A percentile compares a stretch with the other conserved stretches of the same genome.
Conservation (phyloP, 2,329 filamentous ascomycete genomes). For the Penicillium brasilianum region DNA sequence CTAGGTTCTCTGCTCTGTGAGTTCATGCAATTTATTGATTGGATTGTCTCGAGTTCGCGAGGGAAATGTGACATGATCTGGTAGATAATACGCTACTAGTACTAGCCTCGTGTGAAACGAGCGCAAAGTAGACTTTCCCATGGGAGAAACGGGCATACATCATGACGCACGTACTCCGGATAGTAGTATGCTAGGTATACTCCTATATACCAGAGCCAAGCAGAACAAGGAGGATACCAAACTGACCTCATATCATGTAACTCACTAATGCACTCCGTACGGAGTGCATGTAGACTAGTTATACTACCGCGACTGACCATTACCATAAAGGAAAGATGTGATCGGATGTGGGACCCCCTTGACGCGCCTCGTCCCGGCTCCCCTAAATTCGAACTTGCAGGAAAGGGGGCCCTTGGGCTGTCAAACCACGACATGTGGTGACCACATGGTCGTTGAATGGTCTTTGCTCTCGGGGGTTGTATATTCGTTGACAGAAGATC, state of each 20-base stretch:
- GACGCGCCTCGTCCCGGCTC: not conserved
- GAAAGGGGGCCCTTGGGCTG: conserved; percentile 16
- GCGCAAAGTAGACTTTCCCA: conserved; percentile 2
- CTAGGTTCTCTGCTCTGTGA: not conserved
- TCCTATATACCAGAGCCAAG: not conserved
- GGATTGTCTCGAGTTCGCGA: not conserved
- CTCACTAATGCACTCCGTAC: conserved; percentile 3
- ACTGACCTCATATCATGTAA: not conserved
- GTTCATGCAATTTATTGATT: not conserved
- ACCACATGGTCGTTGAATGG: not conserved
- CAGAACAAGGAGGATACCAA: not conserved
- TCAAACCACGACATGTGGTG: conserved; percentile 1
- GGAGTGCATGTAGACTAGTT: not conserved
- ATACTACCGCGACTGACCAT: not conserved
- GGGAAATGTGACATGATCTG: not conserved
- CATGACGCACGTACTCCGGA: conserved; percentile 18
- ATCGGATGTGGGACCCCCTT: conserved; percentile 17
- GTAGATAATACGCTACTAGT: not conserved
- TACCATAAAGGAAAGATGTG: conserved; percentile 5
- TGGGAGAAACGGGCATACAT: not conserved
- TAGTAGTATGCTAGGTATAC: not conserved
- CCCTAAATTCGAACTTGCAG: conserved; percentile 13
- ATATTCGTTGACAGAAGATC: not conserved
- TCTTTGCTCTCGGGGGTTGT: not conserved
- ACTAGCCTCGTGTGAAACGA: conserved; percentile 23